A percentile compares a stretch with the other conserved stretches of the same genome.
phyloP scores from a whole-genome alignment of 352 stramenopile species.

The Globisporangium iwayamae region DNA sequence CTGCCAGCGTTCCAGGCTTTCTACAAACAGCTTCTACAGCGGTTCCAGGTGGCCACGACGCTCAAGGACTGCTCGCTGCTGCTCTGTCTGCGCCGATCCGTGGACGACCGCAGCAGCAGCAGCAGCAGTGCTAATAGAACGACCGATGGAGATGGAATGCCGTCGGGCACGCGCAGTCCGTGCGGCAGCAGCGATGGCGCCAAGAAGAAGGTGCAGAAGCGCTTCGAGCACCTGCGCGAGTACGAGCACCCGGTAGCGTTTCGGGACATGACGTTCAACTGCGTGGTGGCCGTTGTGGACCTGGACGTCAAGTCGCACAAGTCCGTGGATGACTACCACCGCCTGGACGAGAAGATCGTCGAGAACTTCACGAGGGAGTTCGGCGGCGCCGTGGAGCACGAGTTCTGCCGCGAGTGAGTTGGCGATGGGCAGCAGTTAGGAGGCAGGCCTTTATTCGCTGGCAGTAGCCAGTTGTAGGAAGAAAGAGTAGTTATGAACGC shows the following conservation, averaged over 20 bases:
- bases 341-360: slow-evolving; percentile 77
- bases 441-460: neutral
- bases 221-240: slow-evolving; percentile 63
- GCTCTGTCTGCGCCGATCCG: slow-evolving; percentile 58
- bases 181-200: slow-evolving; percentile 17
- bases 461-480: neutral
- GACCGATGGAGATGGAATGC: neutral
- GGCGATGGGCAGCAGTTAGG: neutral
- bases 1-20: slow-evolving; percentile 43
- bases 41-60: slow-evolving; percentile 80
- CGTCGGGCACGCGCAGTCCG: slow-evolving; percentile 6
- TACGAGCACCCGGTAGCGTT: slow-evolving; percentile 66
- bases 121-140: slow-evolving; percentile 7
- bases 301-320: slow-evolving; percentile 88
- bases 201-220: slow-evolving; percentile 15
- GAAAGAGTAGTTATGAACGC: neutral
- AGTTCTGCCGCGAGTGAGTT: slow-evolving; percentile 38
- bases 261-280: slow-evolving; percentile 68
- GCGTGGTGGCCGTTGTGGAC: slow-evolving; percentile 80
- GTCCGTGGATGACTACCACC: slow-evolving; percentile 78
- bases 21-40: slow-evolving; percentile 59
- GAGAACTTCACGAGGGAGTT: slow-evolving; percentile 51
- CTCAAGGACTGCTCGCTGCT: slow-evolving; percentile 84
- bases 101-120: slow-evolving; percentile 19
- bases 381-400: slow-evolving; percentile 27